Evolutionary conservation across 352 stramenopile genomes (phyloP).

Genomic region (Blastocystis sp.): DNA sequence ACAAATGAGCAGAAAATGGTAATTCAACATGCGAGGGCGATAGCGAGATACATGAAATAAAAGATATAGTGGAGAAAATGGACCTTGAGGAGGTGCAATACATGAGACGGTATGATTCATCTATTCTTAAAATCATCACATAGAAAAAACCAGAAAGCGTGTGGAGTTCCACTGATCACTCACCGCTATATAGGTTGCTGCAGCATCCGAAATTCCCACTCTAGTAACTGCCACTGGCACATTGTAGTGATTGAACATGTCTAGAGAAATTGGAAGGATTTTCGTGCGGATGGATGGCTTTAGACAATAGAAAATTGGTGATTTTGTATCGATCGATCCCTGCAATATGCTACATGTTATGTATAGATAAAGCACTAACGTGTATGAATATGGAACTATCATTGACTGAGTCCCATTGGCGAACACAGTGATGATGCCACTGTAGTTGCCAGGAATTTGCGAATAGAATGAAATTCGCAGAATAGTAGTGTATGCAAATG

Average conservation of each 20-base stretch:
- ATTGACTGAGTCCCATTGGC: background rate
- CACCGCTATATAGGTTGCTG: background rate
- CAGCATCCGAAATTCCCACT: background rate
- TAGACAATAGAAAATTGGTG: background rate
- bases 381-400: background rate
- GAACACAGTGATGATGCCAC: background rate
- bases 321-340: background rate
- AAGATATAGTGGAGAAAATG: conserved; percentile 25
- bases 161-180: background rate
- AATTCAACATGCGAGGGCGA: background rate
- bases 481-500: background rate
- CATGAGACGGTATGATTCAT: background rate
- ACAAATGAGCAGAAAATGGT: background rate
- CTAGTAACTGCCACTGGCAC: conserved; percentile 11
- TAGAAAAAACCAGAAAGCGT: background rate
- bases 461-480: background rate
- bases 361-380: background rate
- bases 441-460: background rate
- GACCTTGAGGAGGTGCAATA: background rate
- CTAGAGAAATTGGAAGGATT: background rate
- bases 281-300: background rate
- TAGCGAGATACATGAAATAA: conserved; percentile 36
- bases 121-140: background rate
- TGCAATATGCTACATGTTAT: background rate
- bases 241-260: background rate